These are phyloP conservation scores for Talaromyces trachyspermus DNA, from an alignment of 495 filamentous ascomycete species.

Conservation along the genomic window DNA sequence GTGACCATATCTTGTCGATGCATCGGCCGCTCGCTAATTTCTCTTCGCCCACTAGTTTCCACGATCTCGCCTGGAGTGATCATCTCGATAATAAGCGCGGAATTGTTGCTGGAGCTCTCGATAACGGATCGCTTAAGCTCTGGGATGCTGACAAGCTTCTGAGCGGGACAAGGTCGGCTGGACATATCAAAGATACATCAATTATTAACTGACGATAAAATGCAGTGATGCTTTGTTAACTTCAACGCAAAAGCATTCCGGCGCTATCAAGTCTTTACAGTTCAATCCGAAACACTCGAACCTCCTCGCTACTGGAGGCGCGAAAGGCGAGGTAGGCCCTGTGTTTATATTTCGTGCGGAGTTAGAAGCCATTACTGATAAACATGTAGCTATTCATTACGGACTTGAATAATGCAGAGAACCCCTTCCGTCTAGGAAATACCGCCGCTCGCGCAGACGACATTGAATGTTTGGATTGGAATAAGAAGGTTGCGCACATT, in stretches of 20 bases:
- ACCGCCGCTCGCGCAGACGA: slow-evolving; percentile 85
- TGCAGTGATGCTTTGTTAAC: slow-evolving; percentile 78
- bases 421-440: slow-evolving; percentile 81
- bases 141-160: slow-evolving; percentile 91
- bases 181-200: slow-evolving; percentile 4
- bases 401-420: slow-evolving; percentile 81
- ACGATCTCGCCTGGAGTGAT: slow-evolving; percentile 91
- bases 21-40: background rate
- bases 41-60: slow-evolving; percentile 58
- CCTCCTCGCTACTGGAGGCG: slow-evolving; percentile 84
- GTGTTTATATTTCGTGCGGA: background rate
- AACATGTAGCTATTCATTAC: slow-evolving; percentile 68
- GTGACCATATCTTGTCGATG: background rate
- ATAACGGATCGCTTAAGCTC: slow-evolving; percentile 91
- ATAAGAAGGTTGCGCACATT: slow-evolving; percentile 95
- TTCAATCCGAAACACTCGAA: slow-evolving; percentile 95
- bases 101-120: slow-evolving; percentile 88
- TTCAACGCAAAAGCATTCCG: slow-evolving; percentile 84
- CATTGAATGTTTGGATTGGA: slow-evolving; percentile 94
- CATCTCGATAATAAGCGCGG: slow-evolving; percentile 69
- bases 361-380: background rate
- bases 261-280: slow-evolving; percentile 89
- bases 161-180: slow-evolving; percentile 45
- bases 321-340: slow-evolving; percentile 68
- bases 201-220: slow-evolving; percentile 19